Base-by-base conservation (phyloP, 1,139 yeast species). In the Yamadazyma triangularis region DNA sequence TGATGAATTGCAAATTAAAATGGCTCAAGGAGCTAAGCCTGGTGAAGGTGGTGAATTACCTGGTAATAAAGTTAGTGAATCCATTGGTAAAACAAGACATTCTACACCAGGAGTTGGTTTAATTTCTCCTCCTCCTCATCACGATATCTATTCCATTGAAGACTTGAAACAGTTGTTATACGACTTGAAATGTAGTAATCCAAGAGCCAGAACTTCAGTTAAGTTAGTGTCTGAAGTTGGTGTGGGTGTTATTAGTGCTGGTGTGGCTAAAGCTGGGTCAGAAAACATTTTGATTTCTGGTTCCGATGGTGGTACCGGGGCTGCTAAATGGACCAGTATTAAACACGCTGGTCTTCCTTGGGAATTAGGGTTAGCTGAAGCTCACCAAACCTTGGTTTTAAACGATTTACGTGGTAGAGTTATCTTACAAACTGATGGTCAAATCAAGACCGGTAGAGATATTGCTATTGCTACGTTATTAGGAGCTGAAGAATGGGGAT, bases 21-120 rank as follows among this genome's bases (percentile, higher is more conserved):
- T 91, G 93, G 97, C 98, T 8, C 98, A 91, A 64, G 97, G 98
- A 64, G 98, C 98, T 34, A 91, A 91, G 64, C 97, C 97, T 8
- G 98, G 97, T 70, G 97, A 91, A 69, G 98, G 98, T 71, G 98
- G 98, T 74, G 97, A 91, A 61, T 71, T 91, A 47, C 96, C 97
- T 27, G 96, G 96, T 39, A 84, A 85, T 66, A 91, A 91, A 63
- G 97, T 91, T 29, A 77, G 93, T 25, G 77, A 73, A 33, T 77
- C 77, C 31, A 91, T 91, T 64, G 98, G 95, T 34, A 87, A 84
- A 62, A 89, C 97, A 4, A 79, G 98, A 66, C 96, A 89, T 58
- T 88, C 96, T 1, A 91, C 97, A 30, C 87, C 95, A 25, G 95
- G 95, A 51, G 97, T 91, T 37, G 97, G 97, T 50, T 74, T 91